Percentiles rank a stretch among this genome's conserved stretches.
Conservation (phyloP, 2,329 filamentous ascomycete species). For the Colletotrichum chrysophilum region DNA sequence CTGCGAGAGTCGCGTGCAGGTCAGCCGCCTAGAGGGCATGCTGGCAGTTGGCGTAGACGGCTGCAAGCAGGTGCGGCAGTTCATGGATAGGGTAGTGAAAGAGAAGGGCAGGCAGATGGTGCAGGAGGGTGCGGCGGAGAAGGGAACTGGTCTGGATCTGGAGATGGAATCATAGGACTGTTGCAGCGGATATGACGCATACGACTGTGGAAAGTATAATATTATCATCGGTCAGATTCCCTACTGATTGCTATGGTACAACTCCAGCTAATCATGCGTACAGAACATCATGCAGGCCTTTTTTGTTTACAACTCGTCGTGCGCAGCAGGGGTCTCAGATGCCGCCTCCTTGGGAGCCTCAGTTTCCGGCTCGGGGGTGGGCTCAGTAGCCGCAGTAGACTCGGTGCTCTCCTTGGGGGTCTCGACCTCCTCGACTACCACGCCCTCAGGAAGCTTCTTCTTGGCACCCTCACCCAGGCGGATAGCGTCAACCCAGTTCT, state of each 20-base stretch:
- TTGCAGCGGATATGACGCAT: not conserved
- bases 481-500: slow-evolving; percentile 90
- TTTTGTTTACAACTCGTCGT: slow-evolving; percentile 55
- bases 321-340: slow-evolving; percentile 32
- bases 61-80: slow-evolving; percentile 82
- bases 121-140: slow-evolving; percentile 56
- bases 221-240: slow-evolving; percentile 9
- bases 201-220: not conserved
- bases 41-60: slow-evolving; percentile 90
- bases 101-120: slow-evolving; percentile 71
- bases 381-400: slow-evolving; percentile 18
- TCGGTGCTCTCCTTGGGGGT: not conserved
- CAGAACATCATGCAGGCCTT: not conserved
- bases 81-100: slow-evolving; percentile 81
- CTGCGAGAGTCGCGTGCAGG: slow-evolving; percentile 89
- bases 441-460: slow-evolving; percentile 70
- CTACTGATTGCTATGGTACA: slow-evolving; percentile 7
- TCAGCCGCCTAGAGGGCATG: slow-evolving; percentile 86
- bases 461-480: slow-evolving; percentile 87
- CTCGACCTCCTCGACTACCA: slow-evolving; percentile 47
- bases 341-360: slow-evolving; percentile 42
- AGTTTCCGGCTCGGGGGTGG: slow-evolving; percentile 23
- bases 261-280: not conserved
- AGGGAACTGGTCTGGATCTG: slow-evolving; percentile 53
- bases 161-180: slow-evolving; percentile 48